Conservation (phyloP, 106 monocot genomes). For the Allium cepa region DNA sequence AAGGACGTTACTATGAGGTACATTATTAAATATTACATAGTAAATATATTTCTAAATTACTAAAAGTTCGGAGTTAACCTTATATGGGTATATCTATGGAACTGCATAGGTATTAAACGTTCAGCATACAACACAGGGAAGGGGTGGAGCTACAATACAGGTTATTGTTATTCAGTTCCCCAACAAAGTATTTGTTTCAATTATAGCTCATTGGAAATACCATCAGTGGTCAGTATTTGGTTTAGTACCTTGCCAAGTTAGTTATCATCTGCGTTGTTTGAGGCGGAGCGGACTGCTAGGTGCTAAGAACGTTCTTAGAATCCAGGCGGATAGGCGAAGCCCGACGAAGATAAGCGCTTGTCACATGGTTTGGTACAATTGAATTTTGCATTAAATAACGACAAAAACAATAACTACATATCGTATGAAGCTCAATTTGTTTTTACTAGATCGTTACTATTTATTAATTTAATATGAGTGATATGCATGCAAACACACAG, state of each 20-base stretch:
- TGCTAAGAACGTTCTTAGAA: neutral
- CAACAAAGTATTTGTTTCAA: neutral
- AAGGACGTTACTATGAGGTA: slow-evolving; percentile 93
- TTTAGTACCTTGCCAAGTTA: neutral
- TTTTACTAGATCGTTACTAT: too few species aligned
- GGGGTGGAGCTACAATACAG: slow-evolving; percentile 82
- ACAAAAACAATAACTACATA: too few species aligned
- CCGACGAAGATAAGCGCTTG: too few species aligned
- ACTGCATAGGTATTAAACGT: slow-evolving; percentile 55
- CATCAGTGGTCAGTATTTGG: neutral
- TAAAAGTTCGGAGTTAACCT: neutral
- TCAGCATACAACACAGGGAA: slow-evolving; percentile 68
- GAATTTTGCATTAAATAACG: too few species aligned
- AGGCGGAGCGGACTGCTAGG: neutral
- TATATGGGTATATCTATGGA: neutral
- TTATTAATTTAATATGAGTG: too few species aligned
- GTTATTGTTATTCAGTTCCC: slow-evolving; percentile 2
- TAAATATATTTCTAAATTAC: neutral
- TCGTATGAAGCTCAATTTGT: too few species aligned
- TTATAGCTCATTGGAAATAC: too few species aligned
- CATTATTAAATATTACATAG: neutral
- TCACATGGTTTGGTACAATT: too few species aligned
- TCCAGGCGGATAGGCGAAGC: too few species aligned
- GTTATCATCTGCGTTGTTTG: neutral
- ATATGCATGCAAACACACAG: neutral